Evolutionary conservation across 1,284 basidiomycete species (phyloP).

Genomic region (Malassezia arunalokei): DNA sequence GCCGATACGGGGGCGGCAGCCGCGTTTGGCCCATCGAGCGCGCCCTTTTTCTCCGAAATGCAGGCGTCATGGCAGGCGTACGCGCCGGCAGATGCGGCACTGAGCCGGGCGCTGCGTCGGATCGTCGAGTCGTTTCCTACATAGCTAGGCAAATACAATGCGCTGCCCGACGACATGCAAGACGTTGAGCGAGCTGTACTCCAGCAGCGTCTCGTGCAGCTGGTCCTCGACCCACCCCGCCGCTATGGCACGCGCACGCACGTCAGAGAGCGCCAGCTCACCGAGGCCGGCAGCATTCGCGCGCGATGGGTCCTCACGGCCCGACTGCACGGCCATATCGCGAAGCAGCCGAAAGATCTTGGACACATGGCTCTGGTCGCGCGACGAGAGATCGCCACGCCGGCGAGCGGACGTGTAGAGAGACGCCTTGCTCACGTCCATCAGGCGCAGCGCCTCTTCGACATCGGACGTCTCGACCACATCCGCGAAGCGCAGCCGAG

Average conservation of each 20-base stretch:
- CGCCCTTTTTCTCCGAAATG: slow-evolving; percentile 12
- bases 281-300: slow-evolving; percentile 7
- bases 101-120: background rate
- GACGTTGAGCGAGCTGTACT: slow-evolving; percentile 26
- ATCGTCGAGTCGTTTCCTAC: slow-evolving; percentile 9
- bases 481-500: slow-evolving; percentile 72
- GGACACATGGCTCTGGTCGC: slow-evolving; percentile 26
- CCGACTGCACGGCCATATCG: slow-evolving; percentile 25
- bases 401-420: slow-evolving; percentile 47
- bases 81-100: background rate
- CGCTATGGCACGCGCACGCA: slow-evolving; percentile 25
- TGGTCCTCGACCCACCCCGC: slow-evolving; percentile 30
- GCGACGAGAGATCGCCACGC: slow-evolving; percentile 7
- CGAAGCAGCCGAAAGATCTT: slow-evolving; percentile 43
- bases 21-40: slow-evolving; percentile 8
- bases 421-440: slow-evolving; percentile 89
- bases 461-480: slow-evolving; percentile 74
- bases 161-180: slow-evolving; percentile 22
- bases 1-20: slow-evolving; percentile 4
- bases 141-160: slow-evolving; percentile 21
- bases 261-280: slow-evolving; percentile 20
- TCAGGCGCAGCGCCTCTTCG: slow-evolving; percentile 87
- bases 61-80: slow-evolving; percentile 11
- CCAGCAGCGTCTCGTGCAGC: slow-evolving; percentile 23
- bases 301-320: slow-evolving; percentile 7